phyloP scores from a whole-genome alignment of 2,329 filamentous ascomycete genomes.

The Exutisphaerella laricina region DNA sequence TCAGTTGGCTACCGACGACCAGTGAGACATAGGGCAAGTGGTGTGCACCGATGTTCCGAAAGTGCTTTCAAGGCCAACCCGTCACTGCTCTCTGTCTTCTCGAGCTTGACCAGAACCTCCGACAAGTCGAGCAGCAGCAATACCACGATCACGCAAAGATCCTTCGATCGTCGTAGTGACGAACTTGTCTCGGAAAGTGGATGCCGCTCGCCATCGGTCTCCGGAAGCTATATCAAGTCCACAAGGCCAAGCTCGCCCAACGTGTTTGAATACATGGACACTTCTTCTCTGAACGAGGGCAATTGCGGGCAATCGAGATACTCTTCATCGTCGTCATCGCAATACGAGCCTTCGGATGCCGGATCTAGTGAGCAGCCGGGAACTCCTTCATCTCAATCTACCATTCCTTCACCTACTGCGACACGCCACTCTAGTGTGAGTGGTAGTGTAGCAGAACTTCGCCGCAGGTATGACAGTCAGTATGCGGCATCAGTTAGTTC shows the following conservation, averaged over 20 bases:
- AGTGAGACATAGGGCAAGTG: conserved; percentile 31
- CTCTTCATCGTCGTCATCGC: conserved; percentile 26
- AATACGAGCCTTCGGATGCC: conserved; percentile 29
- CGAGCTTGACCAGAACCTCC: conserved; percentile 38
- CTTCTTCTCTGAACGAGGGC: conserved; percentile 17
- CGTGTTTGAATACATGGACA: conserved; percentile 30
- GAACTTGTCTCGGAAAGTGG: conserved; percentile 11
- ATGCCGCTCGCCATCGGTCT: conserved; percentile 10
- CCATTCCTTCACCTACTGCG: conserved; percentile 27
- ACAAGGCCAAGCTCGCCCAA: conserved; percentile 20
- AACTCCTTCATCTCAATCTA: conserved; percentile 31
- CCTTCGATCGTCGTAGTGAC: conserved; percentile 33
- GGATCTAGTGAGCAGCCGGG: conserved; percentile 29
- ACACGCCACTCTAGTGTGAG: conserved; percentile 21
- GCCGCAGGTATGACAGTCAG: conserved; percentile 27
- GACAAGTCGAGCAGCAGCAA: conserved; percentile 41
- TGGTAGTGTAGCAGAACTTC: conserved; percentile 28
- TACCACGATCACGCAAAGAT: conserved; percentile 42
- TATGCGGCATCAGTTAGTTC: conserved; percentile 8
- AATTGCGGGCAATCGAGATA: conserved; percentile 22
- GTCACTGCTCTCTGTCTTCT: conserved; percentile 40
- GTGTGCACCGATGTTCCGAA: conserved; percentile 31
- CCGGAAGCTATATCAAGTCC: conserved; percentile 12
- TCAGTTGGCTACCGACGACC: conserved; percentile 24
- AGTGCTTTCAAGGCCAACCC: conserved; percentile 33